phyloP scores from a whole-genome alignment of 2,329 filamentous ascomycete species.

The Cladophialophora exuberans region DNA sequence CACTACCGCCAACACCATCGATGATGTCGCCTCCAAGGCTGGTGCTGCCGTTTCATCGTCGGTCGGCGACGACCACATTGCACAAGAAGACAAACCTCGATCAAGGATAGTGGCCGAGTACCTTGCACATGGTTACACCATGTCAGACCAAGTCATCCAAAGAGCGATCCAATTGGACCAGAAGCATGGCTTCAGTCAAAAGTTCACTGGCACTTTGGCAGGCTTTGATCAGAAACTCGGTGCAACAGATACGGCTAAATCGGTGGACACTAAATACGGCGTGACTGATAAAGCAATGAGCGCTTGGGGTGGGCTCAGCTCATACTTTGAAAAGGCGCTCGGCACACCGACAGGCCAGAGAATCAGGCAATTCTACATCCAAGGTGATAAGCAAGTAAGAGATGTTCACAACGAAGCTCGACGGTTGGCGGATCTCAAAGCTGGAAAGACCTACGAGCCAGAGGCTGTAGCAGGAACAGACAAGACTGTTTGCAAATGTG shows the following conservation, averaged over 20 bases:
- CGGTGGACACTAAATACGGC: conserved; percentile 82
- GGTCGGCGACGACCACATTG: conserved; percentile 63
- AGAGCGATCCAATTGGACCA: conserved; percentile 84
- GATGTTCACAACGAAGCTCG: conserved; percentile 93
- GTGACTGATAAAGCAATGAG: conserved; percentile 73
- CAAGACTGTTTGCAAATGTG: conserved; percentile 48
- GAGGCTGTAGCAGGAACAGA: conserved; percentile 40
- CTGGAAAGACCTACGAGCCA: conserved; percentile 47
- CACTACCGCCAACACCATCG: conserved; percentile 68
- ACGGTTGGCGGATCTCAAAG: conserved; percentile 86
- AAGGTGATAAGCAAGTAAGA: conserved; percentile 83
- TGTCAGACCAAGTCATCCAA: conserved; percentile 77
- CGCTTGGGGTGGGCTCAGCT: conserved; percentile 70
- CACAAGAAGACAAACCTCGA: conserved; percentile 96
- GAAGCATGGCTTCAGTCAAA: conserved; percentile 80
- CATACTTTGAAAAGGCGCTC: conserved; percentile 93
- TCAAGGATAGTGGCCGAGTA: conserved; percentile 94
- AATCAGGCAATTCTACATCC: conserved; percentile 83
- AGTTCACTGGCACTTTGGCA: conserved; percentile 76
- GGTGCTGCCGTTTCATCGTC: conserved; percentile 57
- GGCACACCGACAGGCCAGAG: conserved; percentile 86
- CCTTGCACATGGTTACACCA: conserved; percentile 88
- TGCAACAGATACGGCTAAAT: conserved; percentile 82
- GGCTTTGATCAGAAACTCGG: conserved; percentile 84
- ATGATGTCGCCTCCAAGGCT: conserved; percentile 65